Evolutionary conservation across 148 eudicot genomes (phyloP).

Genomic region (Persicaria maculosa): DNA sequence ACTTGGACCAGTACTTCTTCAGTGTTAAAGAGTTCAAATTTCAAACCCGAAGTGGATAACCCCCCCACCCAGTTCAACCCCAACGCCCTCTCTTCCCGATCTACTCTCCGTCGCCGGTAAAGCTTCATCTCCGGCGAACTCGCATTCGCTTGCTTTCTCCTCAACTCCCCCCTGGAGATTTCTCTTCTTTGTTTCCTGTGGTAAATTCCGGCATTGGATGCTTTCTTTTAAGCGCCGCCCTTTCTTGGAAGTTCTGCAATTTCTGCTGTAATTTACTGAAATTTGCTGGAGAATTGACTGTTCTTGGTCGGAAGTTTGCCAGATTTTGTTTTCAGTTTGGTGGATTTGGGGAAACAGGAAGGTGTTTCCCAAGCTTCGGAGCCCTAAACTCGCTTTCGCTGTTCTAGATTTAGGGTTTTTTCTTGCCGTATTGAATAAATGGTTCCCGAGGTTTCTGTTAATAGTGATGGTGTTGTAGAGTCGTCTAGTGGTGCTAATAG

Average conservation of each 20-base stretch:
- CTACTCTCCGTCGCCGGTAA: background rate
- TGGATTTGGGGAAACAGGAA: slow-evolving; percentile 1
- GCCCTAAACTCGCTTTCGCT: background rate
- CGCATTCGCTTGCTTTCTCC: background rate
- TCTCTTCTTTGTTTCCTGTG: background rate
- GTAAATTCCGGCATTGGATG: background rate
- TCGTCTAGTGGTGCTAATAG: slow-evolving; percentile 4
- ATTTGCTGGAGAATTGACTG: background rate
- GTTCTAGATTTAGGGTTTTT: slow-evolving; percentile 10
- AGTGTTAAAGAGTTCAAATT: slow-evolving; percentile 4
- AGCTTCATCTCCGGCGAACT: background rate
- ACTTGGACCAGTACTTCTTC: slow-evolving; percentile 2
- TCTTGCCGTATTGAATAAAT: background rate
- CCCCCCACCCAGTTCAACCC: background rate
- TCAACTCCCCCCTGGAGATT: background rate
- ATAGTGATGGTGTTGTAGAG: slow-evolving; percentile 2
- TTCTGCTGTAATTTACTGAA: background rate
- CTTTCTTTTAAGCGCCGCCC: background rate
- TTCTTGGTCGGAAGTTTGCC: background rate
- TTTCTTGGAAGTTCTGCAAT: background rate
- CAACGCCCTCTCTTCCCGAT: background rate
- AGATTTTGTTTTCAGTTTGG: background rate
- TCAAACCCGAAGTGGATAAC: slow-evolving; percentile 13
- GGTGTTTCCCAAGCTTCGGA: background rate
- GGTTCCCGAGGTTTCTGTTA: slow-evolving; percentile 8